Percentiles rank a stretch among this genome's conserved stretches.
Conservation (phyloP, 179 eudicot species). For the Silene vulgaris region DNA sequence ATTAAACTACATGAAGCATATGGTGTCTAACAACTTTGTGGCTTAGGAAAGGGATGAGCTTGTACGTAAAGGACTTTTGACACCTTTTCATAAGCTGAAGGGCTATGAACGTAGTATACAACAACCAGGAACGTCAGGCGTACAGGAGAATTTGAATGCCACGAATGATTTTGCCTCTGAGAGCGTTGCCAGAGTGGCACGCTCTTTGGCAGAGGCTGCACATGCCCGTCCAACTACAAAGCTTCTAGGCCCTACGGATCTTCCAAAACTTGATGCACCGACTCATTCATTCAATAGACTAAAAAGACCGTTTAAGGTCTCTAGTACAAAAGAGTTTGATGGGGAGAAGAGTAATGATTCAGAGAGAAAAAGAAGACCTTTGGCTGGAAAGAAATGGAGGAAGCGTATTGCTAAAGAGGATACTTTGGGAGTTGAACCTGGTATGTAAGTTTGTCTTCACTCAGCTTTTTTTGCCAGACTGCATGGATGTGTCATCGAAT, state of each 20-base stretch:
- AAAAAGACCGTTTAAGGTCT: constrained; percentile 46
- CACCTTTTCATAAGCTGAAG: constrained; percentile 93
- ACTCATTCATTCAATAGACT: constrained; percentile 65
- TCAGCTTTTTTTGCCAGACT: background rate
- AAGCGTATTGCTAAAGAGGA: constrained; percentile 56
- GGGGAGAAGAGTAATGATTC: constrained; percentile 41
- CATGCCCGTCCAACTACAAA: constrained; percentile 85
- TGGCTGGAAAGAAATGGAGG: constrained; percentile 77
- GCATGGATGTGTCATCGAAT: background rate
- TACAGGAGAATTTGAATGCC: constrained; percentile 29
- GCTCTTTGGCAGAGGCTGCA: constrained; percentile 64
- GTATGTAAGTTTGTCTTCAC: constrained; percentile 40
- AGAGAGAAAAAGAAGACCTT: constrained; percentile 65
- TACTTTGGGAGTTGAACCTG: constrained; percentile 30
- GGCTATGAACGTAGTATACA: constrained; percentile 90
- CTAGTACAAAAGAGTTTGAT: constrained; percentile 36
- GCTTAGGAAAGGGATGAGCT: constrained; percentile 93
- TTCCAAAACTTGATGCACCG: constrained; percentile 80
- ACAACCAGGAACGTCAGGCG: constrained; percentile 47
- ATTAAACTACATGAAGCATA: background rate
- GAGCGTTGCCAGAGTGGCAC: constrained; percentile 61
- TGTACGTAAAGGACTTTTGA: constrained; percentile 82
- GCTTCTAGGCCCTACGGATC: constrained; percentile 57
- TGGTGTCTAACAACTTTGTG: constrained; percentile 28
- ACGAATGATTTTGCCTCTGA: constrained; percentile 47